Conservation (phyloP, 805 yeast species). For the Candida methanosorbosa region DNA sequence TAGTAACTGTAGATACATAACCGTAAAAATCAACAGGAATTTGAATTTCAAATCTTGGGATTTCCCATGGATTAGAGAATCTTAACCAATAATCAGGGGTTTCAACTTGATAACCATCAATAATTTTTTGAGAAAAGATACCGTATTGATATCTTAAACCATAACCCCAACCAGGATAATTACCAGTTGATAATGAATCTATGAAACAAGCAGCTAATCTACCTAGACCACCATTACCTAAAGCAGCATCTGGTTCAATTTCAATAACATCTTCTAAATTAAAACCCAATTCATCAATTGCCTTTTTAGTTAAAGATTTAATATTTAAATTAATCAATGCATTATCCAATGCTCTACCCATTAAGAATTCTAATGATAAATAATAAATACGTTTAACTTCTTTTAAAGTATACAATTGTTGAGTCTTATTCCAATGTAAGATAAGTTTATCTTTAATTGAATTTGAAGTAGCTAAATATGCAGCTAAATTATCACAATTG, state of each 20-base stretch:
- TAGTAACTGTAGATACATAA: slow-evolving; percentile 47
- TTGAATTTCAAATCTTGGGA: slow-evolving; percentile 77
- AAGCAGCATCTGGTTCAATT: slow-evolving; percentile 88
- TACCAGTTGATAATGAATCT: slow-evolving; percentile 78
- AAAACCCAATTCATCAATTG: slow-evolving; percentile 73
- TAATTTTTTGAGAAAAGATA: slow-evolving; percentile 80
- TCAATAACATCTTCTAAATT: slow-evolving; percentile 76
- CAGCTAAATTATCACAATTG: slow-evolving; percentile 88
- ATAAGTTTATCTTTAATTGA: slow-evolving; percentile 73
- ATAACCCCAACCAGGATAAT: slow-evolving; percentile 95
- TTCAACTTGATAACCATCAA: slow-evolving; percentile 91
- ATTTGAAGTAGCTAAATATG: slow-evolving; percentile 81
- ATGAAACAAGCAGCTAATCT: slow-evolving; percentile 91
- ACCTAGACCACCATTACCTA: slow-evolving; percentile 94
- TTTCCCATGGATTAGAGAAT: slow-evolving; percentile 89
- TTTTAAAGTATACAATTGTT: slow-evolving; percentile 75
- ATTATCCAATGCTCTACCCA: slow-evolving; percentile 94
- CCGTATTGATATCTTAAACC: slow-evolving; percentile 92
- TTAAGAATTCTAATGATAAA: slow-evolving; percentile 76
- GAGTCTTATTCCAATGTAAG: slow-evolving; percentile 89
- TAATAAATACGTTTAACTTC: slow-evolving; percentile 85
- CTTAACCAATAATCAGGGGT: slow-evolving; percentile 92
- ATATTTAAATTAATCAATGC: slow-evolving; percentile 76
- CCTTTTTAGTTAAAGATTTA: slow-evolving; percentile 47
- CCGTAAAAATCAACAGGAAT: slow-evolving; percentile 91